These are phyloP conservation scores for Pezizomycotina sp. DNA, from an alignment of 2,329 filamentous ascomycete species.

Conservation along the genomic window DNA sequence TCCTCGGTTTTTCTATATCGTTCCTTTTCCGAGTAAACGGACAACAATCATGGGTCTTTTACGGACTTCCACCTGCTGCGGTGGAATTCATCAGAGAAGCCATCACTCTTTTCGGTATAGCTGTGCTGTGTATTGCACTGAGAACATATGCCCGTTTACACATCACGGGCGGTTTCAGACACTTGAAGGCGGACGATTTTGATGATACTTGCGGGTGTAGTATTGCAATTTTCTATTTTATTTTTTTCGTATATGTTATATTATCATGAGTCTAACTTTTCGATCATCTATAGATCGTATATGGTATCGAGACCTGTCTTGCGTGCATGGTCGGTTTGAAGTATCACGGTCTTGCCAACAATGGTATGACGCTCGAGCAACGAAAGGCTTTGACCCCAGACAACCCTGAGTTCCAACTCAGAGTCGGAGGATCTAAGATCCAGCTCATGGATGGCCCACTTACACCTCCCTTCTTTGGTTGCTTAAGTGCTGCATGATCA, in stretches of 20 bases:
- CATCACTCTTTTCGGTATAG: conserved; percentile 37
- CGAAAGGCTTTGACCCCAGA: conserved; percentile 33
- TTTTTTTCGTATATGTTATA: background rate
- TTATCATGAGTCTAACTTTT: conserved; percentile 4
- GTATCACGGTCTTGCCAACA: conserved; percentile 40
- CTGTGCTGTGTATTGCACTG: conserved; percentile 35
- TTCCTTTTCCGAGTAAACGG: too few relatives aligned
- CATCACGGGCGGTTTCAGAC: conserved; percentile 33
- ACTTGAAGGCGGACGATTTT: conserved; percentile 44
- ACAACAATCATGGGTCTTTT: too few relatives aligned
- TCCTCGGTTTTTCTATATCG: too few relatives aligned
- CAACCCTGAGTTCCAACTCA: conserved; percentile 34
- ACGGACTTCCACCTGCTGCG: too few relatives aligned
- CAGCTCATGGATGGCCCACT: conserved; percentile 39
- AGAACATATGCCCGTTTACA: conserved; percentile 37
- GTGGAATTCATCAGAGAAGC: conserved; percentile 32
- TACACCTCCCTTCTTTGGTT: conserved; percentile 39
- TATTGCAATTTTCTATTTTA: conserved; percentile 21
- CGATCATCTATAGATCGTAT: conserved; percentile 32
- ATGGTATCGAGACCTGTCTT: conserved; percentile 36
- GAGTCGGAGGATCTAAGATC: conserved; percentile 39
- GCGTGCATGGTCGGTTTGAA: conserved; percentile 36
- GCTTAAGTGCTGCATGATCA: conserved; percentile 39
- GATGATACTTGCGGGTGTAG: conserved; percentile 39
- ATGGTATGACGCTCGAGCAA: conserved; percentile 39